These are phyloP conservation scores for Beta vulgaris DNA, from an alignment of 148 eudicot genomes.

Conservation along the genomic window DNA sequence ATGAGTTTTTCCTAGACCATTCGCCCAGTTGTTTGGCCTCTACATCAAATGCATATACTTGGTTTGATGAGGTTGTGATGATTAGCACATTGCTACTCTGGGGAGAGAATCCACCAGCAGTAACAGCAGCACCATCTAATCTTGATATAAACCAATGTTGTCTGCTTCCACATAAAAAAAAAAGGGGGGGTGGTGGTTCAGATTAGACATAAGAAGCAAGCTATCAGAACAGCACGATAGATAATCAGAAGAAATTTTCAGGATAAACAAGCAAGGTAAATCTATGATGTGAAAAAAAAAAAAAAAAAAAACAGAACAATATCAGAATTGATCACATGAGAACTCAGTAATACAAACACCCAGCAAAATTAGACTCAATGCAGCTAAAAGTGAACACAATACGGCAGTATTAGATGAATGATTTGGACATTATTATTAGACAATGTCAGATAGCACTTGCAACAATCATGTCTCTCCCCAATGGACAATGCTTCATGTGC, in stretches of 20 bases:
- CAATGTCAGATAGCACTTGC: neutral
- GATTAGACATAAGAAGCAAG: neutral
- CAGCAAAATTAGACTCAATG: neutral
- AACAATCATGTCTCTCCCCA: neutral
- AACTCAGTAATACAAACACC: neutral
- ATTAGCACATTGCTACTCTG: conserved; percentile 69
- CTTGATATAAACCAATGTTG: conserved; percentile 96
- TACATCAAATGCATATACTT: conserved; percentile 86
- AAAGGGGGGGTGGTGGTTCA: neutral
- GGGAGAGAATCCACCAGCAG: conserved; percentile 89
- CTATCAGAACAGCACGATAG: neutral
- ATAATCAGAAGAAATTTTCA: neutral
- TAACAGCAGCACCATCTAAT: conserved; percentile 85
- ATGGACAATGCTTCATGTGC: neutral
- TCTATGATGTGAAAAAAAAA: too few relatives aligned
- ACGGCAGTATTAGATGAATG: neutral
- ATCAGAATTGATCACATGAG: neutral
- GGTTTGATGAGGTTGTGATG: conserved; percentile 83
- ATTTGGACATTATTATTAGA: neutral
- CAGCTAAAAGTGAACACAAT: neutral
- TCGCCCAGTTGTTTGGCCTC: conserved; percentile 85
- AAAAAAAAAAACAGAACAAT: neutral
- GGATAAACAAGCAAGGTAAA: neutral
- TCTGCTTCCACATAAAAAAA: conserved; percentile 37
- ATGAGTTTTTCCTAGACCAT: conserved; percentile 69